phyloP scores from a whole-genome alignment of 805 yeast species.

The Cyberlindnera saturnus region DNA sequence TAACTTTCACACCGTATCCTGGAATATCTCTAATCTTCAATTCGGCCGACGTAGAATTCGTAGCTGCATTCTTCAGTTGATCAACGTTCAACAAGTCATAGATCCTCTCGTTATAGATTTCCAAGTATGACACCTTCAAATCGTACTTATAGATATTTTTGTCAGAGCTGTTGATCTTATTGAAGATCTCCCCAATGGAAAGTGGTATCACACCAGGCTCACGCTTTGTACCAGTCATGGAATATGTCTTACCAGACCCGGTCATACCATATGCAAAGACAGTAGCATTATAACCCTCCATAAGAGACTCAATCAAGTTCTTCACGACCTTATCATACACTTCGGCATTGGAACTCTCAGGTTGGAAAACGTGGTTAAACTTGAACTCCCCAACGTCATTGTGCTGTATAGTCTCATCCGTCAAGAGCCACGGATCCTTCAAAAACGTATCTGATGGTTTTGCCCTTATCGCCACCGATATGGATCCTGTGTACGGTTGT shows the following conservation, averaged over 20 bases:
- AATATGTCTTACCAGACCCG: slow-evolving; percentile 90
- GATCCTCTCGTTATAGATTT: slow-evolving; percentile 91
- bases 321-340: slow-evolving; percentile 56
- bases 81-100: slow-evolving; percentile 56
- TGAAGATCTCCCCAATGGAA: slow-evolving; percentile 65
- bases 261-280: slow-evolving; percentile 97
- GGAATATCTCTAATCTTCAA: slow-evolving; percentile 76
- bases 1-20: slow-evolving; percentile 61
- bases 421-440: slow-evolving; percentile 27
- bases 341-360: slow-evolving; percentile 43
- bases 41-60: slow-evolving; percentile 31
- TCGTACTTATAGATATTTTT: slow-evolving; percentile 29
- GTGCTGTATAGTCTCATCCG: slow-evolving; percentile 38
- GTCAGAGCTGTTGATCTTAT: slow-evolving; percentile 17
- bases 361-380: slow-evolving; percentile 76
- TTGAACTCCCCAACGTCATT: slow-evolving; percentile 57
- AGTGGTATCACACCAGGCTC: slow-evolving; percentile 77
- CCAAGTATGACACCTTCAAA: slow-evolving; percentile 70
- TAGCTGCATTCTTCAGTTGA: slow-evolving; percentile 9
- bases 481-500: slow-evolving; percentile 55
- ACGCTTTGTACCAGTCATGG: slow-evolving; percentile 66
- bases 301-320: slow-evolving; percentile 46
- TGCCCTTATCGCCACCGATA: slow-evolving; percentile 72
- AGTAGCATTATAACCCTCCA: slow-evolving; percentile 80
- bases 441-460: slow-evolving; percentile 44